Evolutionary conservation across 2,329 filamentous ascomycete species (phyloP), one percentile per base, ranked within the genome.

Genomic region (Boeremia exigua): DNA sequence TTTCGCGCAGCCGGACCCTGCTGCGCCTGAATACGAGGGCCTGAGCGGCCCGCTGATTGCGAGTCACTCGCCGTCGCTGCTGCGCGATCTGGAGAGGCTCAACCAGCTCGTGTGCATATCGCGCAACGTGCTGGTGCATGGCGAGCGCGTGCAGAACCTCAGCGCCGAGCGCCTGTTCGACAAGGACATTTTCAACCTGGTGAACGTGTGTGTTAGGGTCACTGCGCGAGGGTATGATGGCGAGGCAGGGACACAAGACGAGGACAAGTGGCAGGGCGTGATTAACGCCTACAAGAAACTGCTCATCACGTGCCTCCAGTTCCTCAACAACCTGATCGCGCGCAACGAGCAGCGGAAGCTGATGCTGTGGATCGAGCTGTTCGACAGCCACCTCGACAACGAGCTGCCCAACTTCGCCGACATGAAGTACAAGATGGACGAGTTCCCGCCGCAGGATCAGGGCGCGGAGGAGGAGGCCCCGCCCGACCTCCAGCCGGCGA

Each of bases 221-320:
- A 88, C 86, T 0, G 85, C 85, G 8, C 75, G 85, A 60, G 86
- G 86, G 0, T 88, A 86, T 59, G 86, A 88, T 71, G 86, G 86
- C 29, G 84, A 87, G 67, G 82, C 84, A 6, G 83, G 85, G 54
- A 81, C 82, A 4, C 78, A 82, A 48, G 85, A 87, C 54, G 84
- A 88, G 71, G 84, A 87, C 62, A 84, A 84, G 61, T 88, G 85
- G 85, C 84, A 87, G 73, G 83, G 82, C 71, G 84, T 87, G 50
- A 84, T 88, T 58, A 86, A 86, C 66, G 81, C 84, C 4, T 88
- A 86, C 74, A 88, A 88, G 74, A 85, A 86, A 63, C 76, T 88
- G 15, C 77, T 88, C 64, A 87, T 88, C 51, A 87, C 85, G 2
- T 85, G 84, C 58, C 77, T 88, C n/a, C 86, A 88, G 67, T 87